phyloP scores from a whole-genome alignment of 805 yeast genomes.

The Candida quercuum region DNA sequence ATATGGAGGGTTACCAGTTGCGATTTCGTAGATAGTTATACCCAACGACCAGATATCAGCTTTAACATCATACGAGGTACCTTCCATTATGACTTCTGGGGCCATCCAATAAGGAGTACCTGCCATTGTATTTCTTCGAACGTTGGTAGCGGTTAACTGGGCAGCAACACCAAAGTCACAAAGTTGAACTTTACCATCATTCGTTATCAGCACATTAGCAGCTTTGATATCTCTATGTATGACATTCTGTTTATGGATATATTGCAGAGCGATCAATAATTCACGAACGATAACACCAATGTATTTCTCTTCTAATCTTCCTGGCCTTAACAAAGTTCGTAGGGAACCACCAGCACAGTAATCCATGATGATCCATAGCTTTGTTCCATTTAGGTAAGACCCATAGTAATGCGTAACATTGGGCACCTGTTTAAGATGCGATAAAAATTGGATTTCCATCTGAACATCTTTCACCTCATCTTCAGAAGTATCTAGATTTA shows the following conservation, averaged over 20 bases:
- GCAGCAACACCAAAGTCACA: slow-evolving; percentile 99
- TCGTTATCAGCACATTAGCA: slow-evolving; percentile 85
- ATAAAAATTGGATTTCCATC: slow-evolving; percentile 80
- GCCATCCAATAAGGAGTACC: slow-evolving; percentile 99
- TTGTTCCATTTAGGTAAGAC: slow-evolving; percentile 80
- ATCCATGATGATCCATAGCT: slow-evolving; percentile 96
- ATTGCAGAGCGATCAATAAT: slow-evolving; percentile 66
- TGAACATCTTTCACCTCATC: slow-evolving; percentile 96
- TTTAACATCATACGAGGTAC: slow-evolving; percentile 78
- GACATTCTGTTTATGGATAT: slow-evolving; percentile 83
- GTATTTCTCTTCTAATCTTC: slow-evolving; percentile 79
- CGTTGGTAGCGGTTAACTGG: slow-evolving; percentile 65
- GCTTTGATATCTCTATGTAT: slow-evolving; percentile 97
- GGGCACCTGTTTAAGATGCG: slow-evolving; percentile 79
- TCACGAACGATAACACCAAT: slow-evolving; percentile 85
- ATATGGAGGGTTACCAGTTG: slow-evolving; percentile 97
- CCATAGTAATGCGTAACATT: slow-evolving; percentile 93
- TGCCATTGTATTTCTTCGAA: slow-evolving; percentile 90
- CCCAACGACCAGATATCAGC: slow-evolving; percentile 99
- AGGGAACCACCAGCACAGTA: slow-evolving; percentile 93
- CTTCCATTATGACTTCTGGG: slow-evolving; percentile 94
- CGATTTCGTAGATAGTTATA: slow-evolving; percentile 87
- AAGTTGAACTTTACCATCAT: slow-evolving; percentile 83
- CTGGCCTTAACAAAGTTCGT: slow-evolving; percentile 72
- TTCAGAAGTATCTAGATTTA: slow-evolving; percentile 86